Base-by-base conservation (phyloP, 768 basidiomycete species). In the Coprinopsis marcescibilis region DNA sequence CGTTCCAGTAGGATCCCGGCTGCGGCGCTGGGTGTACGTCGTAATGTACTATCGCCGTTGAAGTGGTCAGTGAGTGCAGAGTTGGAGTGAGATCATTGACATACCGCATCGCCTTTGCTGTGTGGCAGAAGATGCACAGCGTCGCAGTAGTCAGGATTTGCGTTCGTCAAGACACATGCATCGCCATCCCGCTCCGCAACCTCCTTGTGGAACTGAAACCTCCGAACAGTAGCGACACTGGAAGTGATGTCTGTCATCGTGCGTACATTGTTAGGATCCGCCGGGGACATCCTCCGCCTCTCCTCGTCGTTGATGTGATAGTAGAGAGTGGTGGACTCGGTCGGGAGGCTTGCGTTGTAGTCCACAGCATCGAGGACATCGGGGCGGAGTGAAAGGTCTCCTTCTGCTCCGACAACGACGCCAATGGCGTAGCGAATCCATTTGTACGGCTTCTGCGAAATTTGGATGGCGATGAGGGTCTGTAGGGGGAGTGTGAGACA, bases 391-490 rank as follows among this genome's bases (percentile, higher is more conserved):
- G 48, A 55, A 49, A 58, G 57, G 25, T 48, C n/a, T 26, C 57
- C 55, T 25, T 54, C 39, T 29, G 53, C 52, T 43, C 52, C 57
- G 27, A 54, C 29, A 43, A 58, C 50, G 24, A 52, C 50, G 23
- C 55, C 53, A 23, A 54, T 58, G 47, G 55, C 51, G 35, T 54
- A 58, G 19, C 52, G 51, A 25, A 58, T 54, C 54, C 54, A 55
- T 52, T 55, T 54, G 51, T 52, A 54, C 10, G 51, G 55, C 23
- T 41, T 52, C 15, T 33, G 47, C 10, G 51, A 52, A 46, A 58
- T 44, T 12, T 52, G 46, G 27, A 52, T 52, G 8, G n/a, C 4
- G n/a, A 7, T 19, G 21, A 48, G 46, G 20, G 41, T 44, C 17
- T 45, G 20, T 7, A 34, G 2, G 24, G 45, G 14, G 33, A 46